phyloP scores from a whole-genome alignment of 805 yeast genomes.

The Phaffomyces antillensis region DNA sequence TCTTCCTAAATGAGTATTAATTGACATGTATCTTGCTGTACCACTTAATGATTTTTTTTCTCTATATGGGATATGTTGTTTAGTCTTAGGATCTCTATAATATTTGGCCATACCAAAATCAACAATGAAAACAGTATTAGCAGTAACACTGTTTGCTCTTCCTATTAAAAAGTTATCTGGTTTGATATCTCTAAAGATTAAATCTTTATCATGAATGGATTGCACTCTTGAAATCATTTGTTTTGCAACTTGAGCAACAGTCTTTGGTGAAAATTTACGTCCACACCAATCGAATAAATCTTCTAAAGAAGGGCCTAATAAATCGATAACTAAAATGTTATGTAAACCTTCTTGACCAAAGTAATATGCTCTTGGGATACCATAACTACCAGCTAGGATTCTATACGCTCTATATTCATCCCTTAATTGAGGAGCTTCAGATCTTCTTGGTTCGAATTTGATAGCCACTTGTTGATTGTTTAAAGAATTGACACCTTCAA shows the following conservation, averaged over 20 bases:
- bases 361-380: constrained; percentile 95
- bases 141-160: constrained; percentile 75
- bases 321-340: constrained; percentile 88
- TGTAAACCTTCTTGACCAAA: constrained; percentile 98
- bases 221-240: constrained; percentile 90
- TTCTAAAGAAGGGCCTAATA: constrained; percentile 92
- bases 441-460: constrained; percentile 93
- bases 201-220: constrained; percentile 79
- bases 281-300: constrained; percentile 99
- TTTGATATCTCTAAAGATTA: constrained; percentile 93
- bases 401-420: constrained; percentile 97
- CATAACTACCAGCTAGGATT: constrained; percentile 70
- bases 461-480: constrained; percentile 93
- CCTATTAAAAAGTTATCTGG: constrained; percentile 97
- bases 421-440: constrained; percentile 94
- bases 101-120: constrained; percentile 99
- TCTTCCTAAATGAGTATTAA: constrained; percentile 94
- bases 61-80: constrained; percentile 92
- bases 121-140: constrained; percentile 79
- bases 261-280: constrained; percentile 76
- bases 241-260: constrained; percentile 88
- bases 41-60: constrained; percentile 95
- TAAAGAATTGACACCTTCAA: constrained; percentile 89
- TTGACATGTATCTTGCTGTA: constrained; percentile 97
- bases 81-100: constrained; percentile 93